Conservation (phyloP, 352 stramenopile genomes). For the Blastocystis sp. region DNA sequence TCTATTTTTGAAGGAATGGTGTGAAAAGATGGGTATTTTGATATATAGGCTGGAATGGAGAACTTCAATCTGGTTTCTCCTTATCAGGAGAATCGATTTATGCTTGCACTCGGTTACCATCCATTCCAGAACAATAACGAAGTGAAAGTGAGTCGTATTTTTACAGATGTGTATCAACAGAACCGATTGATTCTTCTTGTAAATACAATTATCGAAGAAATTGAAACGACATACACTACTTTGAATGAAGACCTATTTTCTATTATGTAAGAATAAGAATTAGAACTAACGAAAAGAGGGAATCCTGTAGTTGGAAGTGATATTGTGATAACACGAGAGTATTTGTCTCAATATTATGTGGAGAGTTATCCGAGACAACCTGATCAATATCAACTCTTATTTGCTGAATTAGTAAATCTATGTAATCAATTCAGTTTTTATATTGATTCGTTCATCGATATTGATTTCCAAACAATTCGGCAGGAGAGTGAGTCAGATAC, state of each 20-base stretch:
- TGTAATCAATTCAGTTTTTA: conserved; percentile 67
- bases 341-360: conserved; percentile 18
- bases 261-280: neutral
- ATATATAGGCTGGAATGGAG: conserved; percentile 23
- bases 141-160: conserved; percentile 1
- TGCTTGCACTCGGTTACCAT: neutral
- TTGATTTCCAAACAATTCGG: conserved; percentile 26
- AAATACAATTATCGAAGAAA: conserved; percentile 11
- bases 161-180: conserved; percentile 36
- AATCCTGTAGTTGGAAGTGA: neutral
- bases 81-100: conserved; percentile 27
- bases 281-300: neutral
- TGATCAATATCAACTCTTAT: conserved; percentile 39
- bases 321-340: conserved; percentile 36
- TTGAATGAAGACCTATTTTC: conserved; percentile 39
- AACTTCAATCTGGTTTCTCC: conserved; percentile 21
- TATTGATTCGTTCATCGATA: conserved; percentile 48
- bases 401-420: conserved; percentile 59
- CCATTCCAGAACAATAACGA: conserved; percentile 48
- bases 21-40: neutral
- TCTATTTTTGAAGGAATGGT: conserved; percentile 39
- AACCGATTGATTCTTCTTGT: conserved; percentile 16
- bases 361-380: neutral
- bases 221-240: neutral
- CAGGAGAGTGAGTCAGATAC: neutral